Base-by-base conservation (phyloP, 2,329 filamentous ascomycete species). In the Cryphonectria naterciae region DNA sequence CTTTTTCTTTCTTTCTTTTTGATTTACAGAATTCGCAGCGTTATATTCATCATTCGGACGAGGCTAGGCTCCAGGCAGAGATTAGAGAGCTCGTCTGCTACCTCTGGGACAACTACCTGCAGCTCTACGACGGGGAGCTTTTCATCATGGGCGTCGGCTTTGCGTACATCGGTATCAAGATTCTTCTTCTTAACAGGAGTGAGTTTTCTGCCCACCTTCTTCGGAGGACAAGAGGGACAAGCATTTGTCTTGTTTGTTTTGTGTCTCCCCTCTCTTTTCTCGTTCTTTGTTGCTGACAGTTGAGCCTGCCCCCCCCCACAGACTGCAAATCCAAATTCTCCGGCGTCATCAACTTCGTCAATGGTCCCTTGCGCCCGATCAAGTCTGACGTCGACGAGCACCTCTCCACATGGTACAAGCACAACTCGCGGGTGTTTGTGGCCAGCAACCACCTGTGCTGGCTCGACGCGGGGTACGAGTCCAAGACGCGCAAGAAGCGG, bases 41-140 rank as follows among this genome's bases (percentile, higher is more conserved):
- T 1, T 85, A 81, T 72, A 85, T 81, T 2, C 82, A 84, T 0
- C 77, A 80, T 1, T 79, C 82, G 39, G 81, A 81, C 41, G 87
- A 87, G 74, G 81, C 79, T 67, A 81, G 80, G 1, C 77, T 89
- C 10, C 86, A 91, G 73, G 83, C 85, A 68, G 88, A 88, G 79
- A 90, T 88, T 0, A 89, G 92, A 73, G 91, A 95, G 72, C 83
- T 98, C 15, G 89, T 95, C 5, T 90, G 88, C 72, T 98, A 97
- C 77, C 84, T 99, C 19, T 99, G 96, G 96, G 95, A 98, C 76
- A 99, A 99, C 78, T 98, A 98, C 77, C 89, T 99, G 28, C 93
- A 97, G 84, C 85, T 93, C 43, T 90, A 91, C 66, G 82, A 91
- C 2, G 89, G 91, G 7, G 89, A 95, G 67, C 88, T 98, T 22